Conservation (phyloP, 768 basidiomycete genomes). For the Pleurotus tuoliensis region DNA sequence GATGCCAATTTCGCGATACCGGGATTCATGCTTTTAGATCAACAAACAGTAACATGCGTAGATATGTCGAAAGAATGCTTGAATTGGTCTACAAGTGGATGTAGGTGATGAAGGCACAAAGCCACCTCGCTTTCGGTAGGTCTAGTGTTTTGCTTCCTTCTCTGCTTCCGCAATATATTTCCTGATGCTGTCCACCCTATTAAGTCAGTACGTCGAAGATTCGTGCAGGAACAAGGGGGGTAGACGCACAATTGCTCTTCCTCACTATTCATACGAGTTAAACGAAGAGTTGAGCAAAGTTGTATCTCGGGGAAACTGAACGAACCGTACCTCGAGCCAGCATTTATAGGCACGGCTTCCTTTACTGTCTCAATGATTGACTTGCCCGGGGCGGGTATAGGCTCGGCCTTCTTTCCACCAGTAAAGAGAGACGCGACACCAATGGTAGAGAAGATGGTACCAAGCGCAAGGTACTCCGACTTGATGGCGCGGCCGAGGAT, state of each 20-base stretch:
- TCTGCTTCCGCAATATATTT: constrained; percentile 82
- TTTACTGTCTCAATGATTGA: constrained; percentile 54
- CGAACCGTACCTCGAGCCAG: constrained; percentile 61
- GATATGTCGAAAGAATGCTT: too few species aligned
- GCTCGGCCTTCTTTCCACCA: constrained; percentile 48
- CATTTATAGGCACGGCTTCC: constrained; percentile 59
- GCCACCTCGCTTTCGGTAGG: background rate
- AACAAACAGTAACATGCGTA: too few species aligned
- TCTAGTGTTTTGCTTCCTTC: constrained; percentile 55
- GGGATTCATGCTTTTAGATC: too few species aligned
- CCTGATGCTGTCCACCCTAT: constrained; percentile 65
- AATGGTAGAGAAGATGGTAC: constrained; percentile 54
- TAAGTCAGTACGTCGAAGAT: constrained; percentile 32
- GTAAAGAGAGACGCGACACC: constrained; percentile 49
- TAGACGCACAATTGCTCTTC: constrained; percentile 78
- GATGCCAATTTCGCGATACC: too few species aligned
- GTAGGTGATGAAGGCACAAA: too few species aligned
- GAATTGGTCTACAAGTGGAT: too few species aligned
- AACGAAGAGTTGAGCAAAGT: background rate
- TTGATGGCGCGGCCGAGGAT: constrained; percentile 79
- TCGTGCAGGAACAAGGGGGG: constrained; percentile 11
- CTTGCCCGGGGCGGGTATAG: constrained; percentile 32
- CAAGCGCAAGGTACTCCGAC: constrained; percentile 76
- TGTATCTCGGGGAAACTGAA: background rate
- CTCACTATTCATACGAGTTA: constrained; percentile 48